Evolutionary conservation across 768 basidiomycete genomes (phyloP).

Genomic region (Calocybe cyanea): DNA sequence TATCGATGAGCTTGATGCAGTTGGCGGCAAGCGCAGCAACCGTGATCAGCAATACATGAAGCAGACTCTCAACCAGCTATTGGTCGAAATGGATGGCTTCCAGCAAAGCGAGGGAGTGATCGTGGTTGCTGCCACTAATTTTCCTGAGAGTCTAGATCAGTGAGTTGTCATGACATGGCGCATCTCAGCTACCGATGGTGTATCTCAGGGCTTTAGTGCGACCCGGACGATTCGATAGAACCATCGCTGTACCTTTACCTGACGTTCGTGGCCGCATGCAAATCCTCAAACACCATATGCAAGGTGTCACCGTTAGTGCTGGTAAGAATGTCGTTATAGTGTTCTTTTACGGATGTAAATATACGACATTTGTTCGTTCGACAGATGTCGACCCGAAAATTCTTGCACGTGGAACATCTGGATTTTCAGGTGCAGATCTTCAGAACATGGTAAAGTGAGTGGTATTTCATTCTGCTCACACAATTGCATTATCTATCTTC

Average conservation of each 20-base stretch:
- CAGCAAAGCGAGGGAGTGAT: conserved; percentile 90
- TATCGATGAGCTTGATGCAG: conserved; percentile 94
- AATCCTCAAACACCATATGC: conserved; percentile 90
- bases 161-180: conserved; percentile 32
- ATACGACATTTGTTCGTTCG: too few species aligned
- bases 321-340: conserved; percentile 32
- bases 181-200: conserved; percentile 4
- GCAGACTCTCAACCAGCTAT: conserved; percentile 92
- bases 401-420: conserved; percentile 90
- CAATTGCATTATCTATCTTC: conserved; percentile 8
- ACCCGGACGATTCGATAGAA: conserved; percentile 94
- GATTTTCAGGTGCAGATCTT: conserved; percentile 95
- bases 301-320: conserved; percentile 59
- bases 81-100: conserved; percentile 98
- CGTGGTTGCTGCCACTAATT: conserved; percentile 96
- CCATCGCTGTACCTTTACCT: conserved; percentile 90
- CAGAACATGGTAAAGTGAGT: conserved; percentile 95
- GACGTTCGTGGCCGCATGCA: conserved; percentile 93
- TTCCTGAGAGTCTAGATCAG: conserved; percentile 92
- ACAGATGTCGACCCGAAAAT: conserved; percentile 82
- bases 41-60: conserved; percentile 89
- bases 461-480: background rate
- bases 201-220: conserved; percentile 79
- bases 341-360: too few species aligned
- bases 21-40: conserved; percentile 83